Evolutionary conservation across 495 filamentous ascomycete genomes (phyloP).

Genomic region (Xylaria scruposa): DNA sequence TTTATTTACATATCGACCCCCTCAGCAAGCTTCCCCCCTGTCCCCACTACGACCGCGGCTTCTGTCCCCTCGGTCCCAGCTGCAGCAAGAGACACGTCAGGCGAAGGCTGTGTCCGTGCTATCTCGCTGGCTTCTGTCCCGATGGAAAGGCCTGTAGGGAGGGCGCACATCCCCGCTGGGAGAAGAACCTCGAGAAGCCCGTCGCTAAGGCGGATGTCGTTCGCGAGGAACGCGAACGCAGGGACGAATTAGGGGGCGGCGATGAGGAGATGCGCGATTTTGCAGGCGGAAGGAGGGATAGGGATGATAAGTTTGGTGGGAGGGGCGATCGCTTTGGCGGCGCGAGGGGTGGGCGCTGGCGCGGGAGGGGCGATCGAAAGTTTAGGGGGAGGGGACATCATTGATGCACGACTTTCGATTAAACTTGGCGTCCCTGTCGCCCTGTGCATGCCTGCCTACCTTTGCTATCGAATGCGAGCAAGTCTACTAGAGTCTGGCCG

Average conservation of each 20-base stretch:
- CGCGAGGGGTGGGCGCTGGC: constrained; percentile 41
- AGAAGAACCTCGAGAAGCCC: constrained; percentile 73
- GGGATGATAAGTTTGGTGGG: constrained; percentile 54
- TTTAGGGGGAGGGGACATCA: constrained; percentile 45
- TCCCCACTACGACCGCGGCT: constrained; percentile 94
- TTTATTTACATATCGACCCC: constrained; percentile 93
- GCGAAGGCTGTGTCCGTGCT: constrained; percentile 80
- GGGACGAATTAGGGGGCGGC: constrained; percentile 60
- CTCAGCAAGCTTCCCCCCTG: constrained; percentile 80
- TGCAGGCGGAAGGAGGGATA: constrained; percentile 53
- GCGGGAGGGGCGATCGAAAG: constrained; percentile 44
- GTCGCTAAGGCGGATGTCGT: constrained; percentile 66
- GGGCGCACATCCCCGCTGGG: constrained; percentile 84
- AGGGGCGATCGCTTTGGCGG: constrained; percentile 32
- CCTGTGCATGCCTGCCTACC: not conserved
- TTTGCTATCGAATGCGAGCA: not conserved
- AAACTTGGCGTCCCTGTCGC: not conserved
- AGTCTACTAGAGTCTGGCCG: not conserved
- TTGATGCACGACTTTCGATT: not conserved
- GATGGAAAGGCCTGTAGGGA: constrained; percentile 77
- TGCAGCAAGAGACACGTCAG: constrained; percentile 88
- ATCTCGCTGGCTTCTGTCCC: constrained; percentile 93
- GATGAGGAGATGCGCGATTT: constrained; percentile 57
- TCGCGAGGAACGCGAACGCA: constrained; percentile 59
- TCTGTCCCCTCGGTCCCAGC: constrained; percentile 85